These are phyloP conservation scores for Petasospora rhodanensis DNA, from an alignment of 1,139 yeast genomes.

Conservation along the genomic window DNA sequence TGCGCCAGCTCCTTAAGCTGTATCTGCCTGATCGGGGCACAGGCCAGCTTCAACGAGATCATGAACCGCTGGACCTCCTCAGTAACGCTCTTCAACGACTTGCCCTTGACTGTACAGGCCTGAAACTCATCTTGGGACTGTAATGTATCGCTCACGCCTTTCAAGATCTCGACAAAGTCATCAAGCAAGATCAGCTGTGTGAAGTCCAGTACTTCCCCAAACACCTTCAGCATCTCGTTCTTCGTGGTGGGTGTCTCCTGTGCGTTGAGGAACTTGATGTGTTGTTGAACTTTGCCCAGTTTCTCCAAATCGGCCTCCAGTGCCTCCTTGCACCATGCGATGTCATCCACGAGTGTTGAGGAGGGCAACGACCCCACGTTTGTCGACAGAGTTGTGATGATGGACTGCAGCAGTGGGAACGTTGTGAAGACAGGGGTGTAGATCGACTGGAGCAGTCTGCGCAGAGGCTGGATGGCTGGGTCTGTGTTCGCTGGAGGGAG, in stretches of 20 bases:
- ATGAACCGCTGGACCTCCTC: constrained; percentile 6
- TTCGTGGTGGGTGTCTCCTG: constrained; percentile 23
- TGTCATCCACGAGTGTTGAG: constrained; percentile 14
- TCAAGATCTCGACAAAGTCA: constrained; percentile 16
- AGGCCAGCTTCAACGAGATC: constrained; percentile 8
- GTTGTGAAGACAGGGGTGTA: constrained; percentile 12
- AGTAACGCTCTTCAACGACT: constrained; percentile 4
- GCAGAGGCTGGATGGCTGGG: constrained; percentile 6
- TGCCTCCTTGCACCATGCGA: constrained; percentile 20
- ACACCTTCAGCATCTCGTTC: constrained; percentile 18
- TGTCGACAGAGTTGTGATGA: constrained; percentile 4
- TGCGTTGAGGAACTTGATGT: constrained; percentile 20
- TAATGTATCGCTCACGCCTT: constrained; percentile 11
- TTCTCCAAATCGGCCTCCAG: constrained; percentile 13
- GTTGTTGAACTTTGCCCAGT: constrained; percentile 16
- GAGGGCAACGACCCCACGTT: constrained; percentile 2
- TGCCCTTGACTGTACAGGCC: constrained; percentile 5
- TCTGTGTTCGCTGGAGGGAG: constrained; percentile 14
- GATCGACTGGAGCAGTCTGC: constrained; percentile 5
- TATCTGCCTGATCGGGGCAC: constrained; percentile 4
- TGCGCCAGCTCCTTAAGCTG: not conserved
- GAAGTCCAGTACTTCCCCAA: constrained; percentile 21
- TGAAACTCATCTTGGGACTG: constrained; percentile 4
- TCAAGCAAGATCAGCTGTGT: constrained; percentile 18
- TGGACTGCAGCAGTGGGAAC: constrained; percentile 10